Evolutionary conservation across 2,329 filamentous ascomycete genomes (phyloP), one percentile per base, ranked within the genome.

Genomic region (Hirsutella thompsonii): DNA sequence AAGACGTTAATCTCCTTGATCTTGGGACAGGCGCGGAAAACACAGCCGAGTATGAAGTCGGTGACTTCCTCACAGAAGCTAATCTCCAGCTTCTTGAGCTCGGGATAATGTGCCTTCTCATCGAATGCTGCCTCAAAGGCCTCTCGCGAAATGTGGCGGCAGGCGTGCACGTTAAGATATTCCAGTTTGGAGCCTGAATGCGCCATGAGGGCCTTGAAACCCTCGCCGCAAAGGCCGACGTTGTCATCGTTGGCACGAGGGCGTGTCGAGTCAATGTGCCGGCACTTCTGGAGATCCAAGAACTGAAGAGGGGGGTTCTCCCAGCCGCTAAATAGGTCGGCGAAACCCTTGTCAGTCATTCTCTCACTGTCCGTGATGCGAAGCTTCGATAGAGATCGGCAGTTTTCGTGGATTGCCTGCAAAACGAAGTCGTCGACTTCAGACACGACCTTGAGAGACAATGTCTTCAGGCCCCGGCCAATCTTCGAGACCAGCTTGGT

Each of bases 141-240:
- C 14, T 73, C 63, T 28, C 72, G 68, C 2, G 76, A 72, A 47
- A 96, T 89, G 56, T 94, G 83, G 3, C 90, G 81, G 55, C 87
- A 94, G 0, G 82, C 84, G 13, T 85, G 76, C n/a, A 95, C 67
- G 53, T 93, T 84, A 28, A 96, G 66, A 33, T 72, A 66, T 44
- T 70, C 69, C 2, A 96, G 61, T 10, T 62, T 67, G 1, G 62
- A 55, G 4, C 85, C 84, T 0, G 88, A 94, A 55, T 95, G 90
- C 1, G 67, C 63, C 85, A 95, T 94, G 35, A 95, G 62, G 0
- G 86, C 84, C 47, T 72, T 67, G 63, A 96, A 90, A 0, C 83
- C 88, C 5, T 72, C 62, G 1, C 79, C 81, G 40, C 81, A 86
- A 26, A 95, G 69, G 2, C 89, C 90, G 36, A 90, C 63, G 20